Percentiles rank a stretch among this genome's conserved stretches.
Evolutionary conservation across 345 rosid species (phyloP).

Genomic region (Cardamine chenopodiifolia): DNA sequence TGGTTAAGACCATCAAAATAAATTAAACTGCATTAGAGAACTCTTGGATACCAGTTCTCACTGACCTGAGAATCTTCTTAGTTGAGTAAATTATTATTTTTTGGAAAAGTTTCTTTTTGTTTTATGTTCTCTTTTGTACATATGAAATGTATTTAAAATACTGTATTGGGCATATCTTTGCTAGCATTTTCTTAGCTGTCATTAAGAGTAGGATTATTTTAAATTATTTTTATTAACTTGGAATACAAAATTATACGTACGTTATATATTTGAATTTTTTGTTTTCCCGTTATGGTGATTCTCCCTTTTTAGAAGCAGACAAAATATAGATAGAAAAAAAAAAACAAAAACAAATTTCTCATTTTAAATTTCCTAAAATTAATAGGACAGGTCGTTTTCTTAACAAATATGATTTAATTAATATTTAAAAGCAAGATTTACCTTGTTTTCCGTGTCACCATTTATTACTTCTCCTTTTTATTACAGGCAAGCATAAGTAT

Average conservation of each 20-base stretch:
- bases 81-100: neutral
- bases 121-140: neutral
- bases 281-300: neutral
- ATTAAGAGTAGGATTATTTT: neutral
- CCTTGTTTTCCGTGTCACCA: neutral
- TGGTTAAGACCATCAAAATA: neutral
- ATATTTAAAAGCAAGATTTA: neutral
- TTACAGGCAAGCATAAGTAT: neutral
- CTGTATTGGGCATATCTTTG: neutral
- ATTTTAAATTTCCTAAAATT: neutral
- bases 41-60: neutral
- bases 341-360: neutral
- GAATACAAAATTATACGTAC: no score
- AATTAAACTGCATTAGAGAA: no score
- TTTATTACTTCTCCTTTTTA: neutral
- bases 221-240: neutral
- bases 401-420: neutral
- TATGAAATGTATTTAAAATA: no score
- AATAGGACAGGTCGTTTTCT: neutral
- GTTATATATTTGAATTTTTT: no score
- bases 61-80: conserved; percentile 12
- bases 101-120: neutral
- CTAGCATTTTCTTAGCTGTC: neutral
- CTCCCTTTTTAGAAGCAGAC: neutral
- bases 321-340: neutral